phyloP scores from a whole-genome alignment of 257 asterid genomes.

The Rhazya stricta region DNA sequence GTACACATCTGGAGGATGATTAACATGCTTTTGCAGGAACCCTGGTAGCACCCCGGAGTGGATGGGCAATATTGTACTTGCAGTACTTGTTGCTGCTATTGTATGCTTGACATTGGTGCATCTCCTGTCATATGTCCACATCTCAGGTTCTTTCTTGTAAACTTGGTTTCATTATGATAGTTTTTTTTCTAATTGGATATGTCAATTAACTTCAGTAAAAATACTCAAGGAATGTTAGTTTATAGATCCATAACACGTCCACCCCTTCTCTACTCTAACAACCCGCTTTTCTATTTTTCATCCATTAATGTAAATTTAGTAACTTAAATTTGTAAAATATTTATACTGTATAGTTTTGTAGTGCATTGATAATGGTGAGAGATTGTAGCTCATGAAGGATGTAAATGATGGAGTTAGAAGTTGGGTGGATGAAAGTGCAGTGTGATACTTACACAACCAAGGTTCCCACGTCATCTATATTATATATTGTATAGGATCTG shows the following conservation, averaged over 20 bases:
- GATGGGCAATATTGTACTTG: constrained; percentile 53
- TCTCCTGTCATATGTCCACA: constrained; percentile 80
- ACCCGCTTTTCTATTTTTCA: background rate
- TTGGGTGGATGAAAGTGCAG: background rate
- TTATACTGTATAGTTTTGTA: background rate
- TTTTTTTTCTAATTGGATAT: background rate
- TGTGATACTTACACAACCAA: background rate
- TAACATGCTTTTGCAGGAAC: constrained; percentile 45
- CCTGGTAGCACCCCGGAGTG: constrained; percentile 88
- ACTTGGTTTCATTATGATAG: background rate
- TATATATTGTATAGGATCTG: background rate
- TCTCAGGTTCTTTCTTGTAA: constrained; percentile 56
- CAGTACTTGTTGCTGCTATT: constrained; percentile 56
- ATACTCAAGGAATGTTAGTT: background rate
- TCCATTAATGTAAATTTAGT: background rate
- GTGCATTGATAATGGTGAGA: background rate
- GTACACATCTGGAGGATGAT: background rate
- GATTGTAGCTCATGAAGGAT: background rate
- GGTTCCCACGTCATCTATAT: background rate
- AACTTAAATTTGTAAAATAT: background rate
- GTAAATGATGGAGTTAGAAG: background rate
- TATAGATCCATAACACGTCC: background rate
- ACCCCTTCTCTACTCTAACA: background rate
- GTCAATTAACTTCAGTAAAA: background rate
- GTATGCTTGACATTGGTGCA: constrained; percentile 74